These are phyloP conservation scores for Cyclotella kingstonii DNA, from an alignment of 108 stramenopile genomes.

Conservation along the genomic window DNA sequence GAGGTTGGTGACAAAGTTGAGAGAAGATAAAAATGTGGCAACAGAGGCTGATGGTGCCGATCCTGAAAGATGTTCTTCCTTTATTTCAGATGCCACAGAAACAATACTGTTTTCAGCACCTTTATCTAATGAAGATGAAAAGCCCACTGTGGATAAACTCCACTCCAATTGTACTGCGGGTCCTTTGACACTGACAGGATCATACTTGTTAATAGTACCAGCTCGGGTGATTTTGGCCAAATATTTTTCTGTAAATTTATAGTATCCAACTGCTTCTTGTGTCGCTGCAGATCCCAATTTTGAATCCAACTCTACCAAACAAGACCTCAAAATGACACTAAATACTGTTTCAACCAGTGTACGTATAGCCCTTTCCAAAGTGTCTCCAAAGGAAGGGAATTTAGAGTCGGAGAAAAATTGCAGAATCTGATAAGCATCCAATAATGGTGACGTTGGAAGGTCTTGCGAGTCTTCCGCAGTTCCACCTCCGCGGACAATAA, in stretches of 20 bases:
- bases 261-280: constrained; percentile 20
- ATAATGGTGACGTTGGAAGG: constrained; percentile 23
- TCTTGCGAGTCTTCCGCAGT: not conserved
- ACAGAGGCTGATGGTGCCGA: constrained; percentile 15
- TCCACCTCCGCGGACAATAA: constrained; percentile 19
- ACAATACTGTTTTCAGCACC: not conserved
- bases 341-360: constrained; percentile 15
- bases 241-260: constrained; percentile 12
- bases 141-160: constrained; percentile 3
- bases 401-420: constrained; percentile 8
- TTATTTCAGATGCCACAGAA: constrained; percentile 17
- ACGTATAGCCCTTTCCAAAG: constrained; percentile 27
- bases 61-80: constrained; percentile 4
- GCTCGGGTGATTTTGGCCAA: not conserved
- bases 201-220: constrained; percentile 5
- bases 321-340: constrained; percentile 1
- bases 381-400: constrained; percentile 35
- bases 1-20: constrained; percentile 44
- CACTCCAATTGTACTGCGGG: constrained; percentile 23
- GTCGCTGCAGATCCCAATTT: not conserved
- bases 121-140: not conserved
- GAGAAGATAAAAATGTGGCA: constrained; percentile 24
- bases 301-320: constrained; percentile 13
- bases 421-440: constrained; percentile 35
- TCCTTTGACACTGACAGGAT: constrained; percentile 22